phyloP scores from a whole-genome alignment of 75 land plant species.

The Pinus albicaulis region DNA sequence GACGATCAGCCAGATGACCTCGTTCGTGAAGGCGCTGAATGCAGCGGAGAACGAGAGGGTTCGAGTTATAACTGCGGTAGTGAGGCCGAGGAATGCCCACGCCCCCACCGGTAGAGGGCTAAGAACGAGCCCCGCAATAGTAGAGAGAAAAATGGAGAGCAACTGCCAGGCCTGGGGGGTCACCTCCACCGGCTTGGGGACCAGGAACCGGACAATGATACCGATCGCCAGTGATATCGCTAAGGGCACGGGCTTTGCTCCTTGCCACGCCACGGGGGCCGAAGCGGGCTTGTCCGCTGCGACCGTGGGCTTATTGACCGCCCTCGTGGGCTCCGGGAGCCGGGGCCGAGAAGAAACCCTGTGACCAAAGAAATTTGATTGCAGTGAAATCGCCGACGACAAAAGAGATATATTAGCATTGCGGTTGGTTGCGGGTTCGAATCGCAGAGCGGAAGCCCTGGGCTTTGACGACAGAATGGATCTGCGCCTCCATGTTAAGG shows the following conservation, averaged over 20 bases:
- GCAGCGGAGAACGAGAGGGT: slow-evolving; percentile 85
- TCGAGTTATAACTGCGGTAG: slow-evolving; percentile 58
- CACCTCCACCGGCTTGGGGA: slow-evolving; percentile 74
- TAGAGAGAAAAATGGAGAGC: slow-evolving; percentile 87
- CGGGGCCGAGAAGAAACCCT: no score
- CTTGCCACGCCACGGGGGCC: slow-evolving; percentile 13
- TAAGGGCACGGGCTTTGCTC: slow-evolving; percentile 82
- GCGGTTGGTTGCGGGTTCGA: no score
- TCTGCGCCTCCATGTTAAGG: no score
- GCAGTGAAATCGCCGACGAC: no score
- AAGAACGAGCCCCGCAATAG: slow-evolving; percentile 84
- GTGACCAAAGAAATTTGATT: no score
- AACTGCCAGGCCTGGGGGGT: slow-evolving; percentile 91
- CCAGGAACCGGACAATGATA: slow-evolving; percentile 60
- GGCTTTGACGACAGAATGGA: no score
- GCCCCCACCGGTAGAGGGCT: slow-evolving; percentile 95
- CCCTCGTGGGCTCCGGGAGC: no score
- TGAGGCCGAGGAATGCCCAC: slow-evolving; percentile 91
- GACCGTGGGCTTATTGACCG: no score
- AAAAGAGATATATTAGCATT: no score
- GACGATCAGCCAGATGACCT: slow-evolving; percentile 97
- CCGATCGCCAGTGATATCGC: slow-evolving; percentile 73
- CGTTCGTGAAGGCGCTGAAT: slow-evolving; percentile 90
- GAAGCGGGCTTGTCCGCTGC: no score
- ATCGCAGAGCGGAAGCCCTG: no score